Evolutionary conservation across 2,329 filamentous ascomycete species (phyloP).

Genomic region (Aspergillus ustus): DNA sequence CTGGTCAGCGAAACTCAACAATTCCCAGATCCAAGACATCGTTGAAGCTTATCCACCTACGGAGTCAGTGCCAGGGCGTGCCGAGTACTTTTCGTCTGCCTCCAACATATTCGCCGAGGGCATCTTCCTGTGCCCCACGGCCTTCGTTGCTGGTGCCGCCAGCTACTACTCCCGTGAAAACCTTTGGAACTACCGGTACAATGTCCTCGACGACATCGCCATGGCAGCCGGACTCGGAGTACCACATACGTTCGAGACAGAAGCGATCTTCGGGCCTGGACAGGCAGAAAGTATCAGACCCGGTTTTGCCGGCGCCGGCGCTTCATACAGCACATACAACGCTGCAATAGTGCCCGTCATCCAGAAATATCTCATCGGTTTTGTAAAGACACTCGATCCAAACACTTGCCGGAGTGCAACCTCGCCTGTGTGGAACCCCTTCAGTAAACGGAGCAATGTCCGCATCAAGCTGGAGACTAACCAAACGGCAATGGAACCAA

Average conservation of each 20-base stretch:
- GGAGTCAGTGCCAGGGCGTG: conserved; percentile 35
- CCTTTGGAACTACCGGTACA: conserved; percentile 56
- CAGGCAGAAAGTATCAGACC: background rate
- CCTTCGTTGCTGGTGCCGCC: conserved; percentile 38
- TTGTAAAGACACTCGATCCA: background rate
- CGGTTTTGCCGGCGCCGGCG: background rate
- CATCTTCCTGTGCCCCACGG: conserved; percentile 53
- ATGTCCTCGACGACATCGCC: conserved; percentile 47
- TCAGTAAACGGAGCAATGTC: background rate
- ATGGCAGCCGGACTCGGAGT: conserved; percentile 44
- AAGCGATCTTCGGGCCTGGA: conserved; percentile 37
- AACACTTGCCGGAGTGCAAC: background rate
- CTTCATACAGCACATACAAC: conserved; percentile 1
- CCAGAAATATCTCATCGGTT: background rate
- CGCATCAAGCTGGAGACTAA: background rate
- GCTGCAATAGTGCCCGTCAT: background rate
- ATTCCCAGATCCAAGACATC: background rate
- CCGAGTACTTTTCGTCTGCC: conserved; percentile 45
- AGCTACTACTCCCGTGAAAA: conserved; percentile 28
- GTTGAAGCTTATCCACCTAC: background rate
- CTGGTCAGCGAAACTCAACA: background rate
- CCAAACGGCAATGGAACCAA: background rate
- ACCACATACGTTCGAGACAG: conserved; percentile 40
- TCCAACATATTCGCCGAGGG: conserved; percentile 49
- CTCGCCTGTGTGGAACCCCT: background rate